phyloP scores from a whole-genome alignment of 179 eudicot genomes.

The Spergularia azorica region DNA sequence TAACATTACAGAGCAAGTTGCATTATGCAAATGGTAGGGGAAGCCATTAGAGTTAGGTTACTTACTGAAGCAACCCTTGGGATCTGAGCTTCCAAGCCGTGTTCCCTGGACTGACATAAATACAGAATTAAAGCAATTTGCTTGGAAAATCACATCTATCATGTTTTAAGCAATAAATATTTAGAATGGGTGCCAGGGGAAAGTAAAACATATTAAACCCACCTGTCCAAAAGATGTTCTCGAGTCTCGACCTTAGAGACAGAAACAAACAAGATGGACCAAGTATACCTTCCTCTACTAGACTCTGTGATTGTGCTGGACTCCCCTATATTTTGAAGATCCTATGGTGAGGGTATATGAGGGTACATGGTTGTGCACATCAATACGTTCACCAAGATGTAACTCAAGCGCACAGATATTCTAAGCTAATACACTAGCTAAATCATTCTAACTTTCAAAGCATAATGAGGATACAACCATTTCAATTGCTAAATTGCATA shows the following conservation, averaged over 20 bases:
- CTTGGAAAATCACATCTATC: not conserved
- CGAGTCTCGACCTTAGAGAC: too few relatives aligned
- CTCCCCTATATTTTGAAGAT: not conserved
- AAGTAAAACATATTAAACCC: not conserved
- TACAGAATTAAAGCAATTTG: not conserved
- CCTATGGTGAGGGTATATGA: not conserved
- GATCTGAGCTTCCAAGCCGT: constrained; percentile 96
- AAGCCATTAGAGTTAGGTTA: constrained; percentile 13
- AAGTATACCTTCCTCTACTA: not conserved
- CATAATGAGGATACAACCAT: not conserved
- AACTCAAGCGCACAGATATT: not conserved
- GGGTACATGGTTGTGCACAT: not conserved
- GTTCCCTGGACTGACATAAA: constrained; percentile 71
- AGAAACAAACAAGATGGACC: not conserved
- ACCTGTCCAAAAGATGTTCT: too few relatives aligned
- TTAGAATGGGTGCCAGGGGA: not conserved
- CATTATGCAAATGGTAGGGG: not conserved
- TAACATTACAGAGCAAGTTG: not conserved
- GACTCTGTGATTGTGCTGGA: not conserved
- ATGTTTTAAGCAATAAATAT: not conserved
- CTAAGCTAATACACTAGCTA: not conserved
- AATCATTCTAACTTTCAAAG: not conserved
- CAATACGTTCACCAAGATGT: not conserved
- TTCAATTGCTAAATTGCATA: too few relatives aligned
- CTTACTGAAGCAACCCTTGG: constrained; percentile 98